Percentiles rank a stretch among this genome's conserved stretches.
phyloP scores from a whole-genome alignment of 495 filamentous ascomycete genomes.

The Polyplosphaeria fusca region DNA sequence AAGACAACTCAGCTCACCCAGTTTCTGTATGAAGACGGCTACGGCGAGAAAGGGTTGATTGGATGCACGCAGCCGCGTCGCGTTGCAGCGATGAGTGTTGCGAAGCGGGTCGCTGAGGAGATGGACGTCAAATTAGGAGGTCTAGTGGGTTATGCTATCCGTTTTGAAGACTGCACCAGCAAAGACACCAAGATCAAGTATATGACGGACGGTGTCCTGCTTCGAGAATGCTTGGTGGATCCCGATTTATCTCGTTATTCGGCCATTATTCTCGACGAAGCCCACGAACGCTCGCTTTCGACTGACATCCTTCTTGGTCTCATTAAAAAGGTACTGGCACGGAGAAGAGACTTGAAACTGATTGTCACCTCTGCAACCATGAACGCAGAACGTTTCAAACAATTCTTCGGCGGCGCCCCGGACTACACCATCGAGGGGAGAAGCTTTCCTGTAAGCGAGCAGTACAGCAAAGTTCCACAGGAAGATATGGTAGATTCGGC shows the following conservation, averaged over 20 bases:
- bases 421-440: constrained; percentile 96
- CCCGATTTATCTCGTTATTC: constrained; percentile 94
- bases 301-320: constrained; percentile 97
- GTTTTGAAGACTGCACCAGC: constrained; percentile 97
- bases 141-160: constrained; percentile 92
- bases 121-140: constrained; percentile 95
- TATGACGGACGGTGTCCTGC: constrained; percentile 96
- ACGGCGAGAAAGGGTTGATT: constrained; percentile 84
- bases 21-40: constrained; percentile 89
- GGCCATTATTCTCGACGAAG: constrained; percentile 99
- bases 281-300: constrained; percentile 93
- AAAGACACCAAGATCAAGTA: constrained; percentile 96
- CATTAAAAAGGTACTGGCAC: constrained; percentile 91
- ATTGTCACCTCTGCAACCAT: constrained; percentile 99
- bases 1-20: constrained; percentile 98
- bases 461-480: constrained; percentile 91
- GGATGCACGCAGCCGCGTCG: constrained; percentile 96
- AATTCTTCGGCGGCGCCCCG: constrained; percentile 96
- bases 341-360: constrained; percentile 86
- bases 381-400: constrained; percentile 94
- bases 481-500: constrained; percentile 98
- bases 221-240: constrained; percentile 89
- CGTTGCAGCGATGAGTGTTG: constrained; percentile 98
- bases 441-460: constrained; percentile 95
- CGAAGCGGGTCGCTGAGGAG: constrained; percentile 96